Evolutionary conservation across 78 protist genomes (phyloP), one percentile per base, ranked within the genome.

Genomic region (Planoprotostelium fungivorum): DNA sequence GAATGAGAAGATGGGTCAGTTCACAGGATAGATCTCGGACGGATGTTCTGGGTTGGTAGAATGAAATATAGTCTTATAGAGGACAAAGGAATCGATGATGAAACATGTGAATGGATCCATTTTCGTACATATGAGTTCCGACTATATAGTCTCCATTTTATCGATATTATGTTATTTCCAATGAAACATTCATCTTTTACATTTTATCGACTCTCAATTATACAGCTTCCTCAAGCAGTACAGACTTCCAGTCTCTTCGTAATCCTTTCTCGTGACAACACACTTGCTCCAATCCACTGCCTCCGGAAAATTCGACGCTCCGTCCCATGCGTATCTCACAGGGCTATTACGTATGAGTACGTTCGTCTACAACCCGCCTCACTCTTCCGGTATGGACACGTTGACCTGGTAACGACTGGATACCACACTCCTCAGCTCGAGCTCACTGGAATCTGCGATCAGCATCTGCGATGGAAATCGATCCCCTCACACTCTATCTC

Each of bases 201-300:
- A n/a, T n/a, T n/a, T n/a, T n/a, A n/a, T n/a, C n/a, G n/a, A 51
- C 73, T 51, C 73, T 16, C 16, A 51, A 16, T 51, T 51, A 86
- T 86, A 89, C 34, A 92, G 88, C 34, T 73, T 88, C 85, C 86
- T 88, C 85, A 90, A 87, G 35, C 87, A 73, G 25, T 87, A 37
- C 5, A 29, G 35, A 73, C 84, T 84, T 63, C 94, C 94, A 37
- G 36, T 37, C 84, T 92, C 94, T 37, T 92, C 91, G 85, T 92
- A 92, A 38, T 92, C 94, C 73, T 84, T 85, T 86, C 88, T 88
- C 25, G 92, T 51, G 29, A 88, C 87, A n/a, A 92, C 36, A 36
- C 63, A 73, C 88, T 38, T 88, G 38, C 37, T 37, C 36, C 38
- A 92, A 83, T 92, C 94, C 34, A 87, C 37, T 83, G 84, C 90